A percentile compares a stretch with the other conserved stretches of the same genome.
Conservation (phyloP, 1,284 basidiomycete species). For the Marasmius tenuissimus region DNA sequence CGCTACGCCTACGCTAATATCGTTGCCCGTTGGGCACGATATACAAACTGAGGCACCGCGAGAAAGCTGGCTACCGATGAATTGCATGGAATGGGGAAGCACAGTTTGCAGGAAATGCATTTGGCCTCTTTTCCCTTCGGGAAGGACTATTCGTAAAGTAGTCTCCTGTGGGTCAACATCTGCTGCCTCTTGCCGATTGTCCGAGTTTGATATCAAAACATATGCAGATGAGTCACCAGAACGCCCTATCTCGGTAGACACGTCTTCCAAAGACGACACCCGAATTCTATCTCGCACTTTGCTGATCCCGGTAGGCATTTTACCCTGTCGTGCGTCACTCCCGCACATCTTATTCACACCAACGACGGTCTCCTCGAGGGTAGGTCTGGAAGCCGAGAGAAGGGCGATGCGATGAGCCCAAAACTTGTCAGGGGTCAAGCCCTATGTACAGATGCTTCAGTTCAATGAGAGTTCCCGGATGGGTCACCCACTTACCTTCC, state of each 20-base stretch:
- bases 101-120: conserved; percentile 46
- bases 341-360: background rate
- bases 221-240: background rate
- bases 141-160: conserved; percentile 21
- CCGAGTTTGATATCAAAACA: conserved; percentile 7
- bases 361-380: conserved; percentile 46
- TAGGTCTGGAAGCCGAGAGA: conserved; percentile 43
- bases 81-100: conserved; percentile 50
- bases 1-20: conserved; percentile 63
- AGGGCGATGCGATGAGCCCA: conserved; percentile 62
- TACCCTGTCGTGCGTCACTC: background rate
- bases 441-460: conserved; percentile 34
- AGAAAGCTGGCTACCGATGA: conserved; percentile 42
- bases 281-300: conserved; percentile 38
- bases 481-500: conserved; percentile 50
- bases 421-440: conserved; percentile 71
- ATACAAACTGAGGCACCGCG: conserved; percentile 44
- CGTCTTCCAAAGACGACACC: conserved; percentile 32
- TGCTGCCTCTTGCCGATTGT: conserved; percentile 1
- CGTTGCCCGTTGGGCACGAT: conserved; percentile 56
- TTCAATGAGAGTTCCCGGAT: background rate
- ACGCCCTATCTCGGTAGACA: conserved; percentile 16
- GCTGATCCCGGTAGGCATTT: conserved; percentile 28
- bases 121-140: conserved; percentile 55
- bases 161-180: conserved; percentile 6